A percentile compares a stretch with the other conserved stretches of the same genome.
Evolutionary conservation across 2,329 filamentous ascomycete genomes (phyloP).

Genomic region (Graphium sp.): DNA sequence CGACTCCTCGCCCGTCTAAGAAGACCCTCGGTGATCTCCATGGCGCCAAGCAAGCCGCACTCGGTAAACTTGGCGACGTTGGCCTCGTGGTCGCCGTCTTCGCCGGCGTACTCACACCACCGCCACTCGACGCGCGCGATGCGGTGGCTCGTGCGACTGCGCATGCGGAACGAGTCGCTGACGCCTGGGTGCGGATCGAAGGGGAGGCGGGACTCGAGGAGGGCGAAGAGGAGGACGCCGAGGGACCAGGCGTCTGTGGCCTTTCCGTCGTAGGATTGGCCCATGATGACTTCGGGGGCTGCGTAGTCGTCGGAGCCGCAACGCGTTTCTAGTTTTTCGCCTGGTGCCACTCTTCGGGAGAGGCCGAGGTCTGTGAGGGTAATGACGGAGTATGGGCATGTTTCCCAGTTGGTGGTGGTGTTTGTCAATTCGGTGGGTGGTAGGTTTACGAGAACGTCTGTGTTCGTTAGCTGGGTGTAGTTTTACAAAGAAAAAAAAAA

Average conservation of each 20-base stretch:
- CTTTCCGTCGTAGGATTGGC: conserved; percentile 84
- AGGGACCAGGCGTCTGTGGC: conserved; percentile 90
- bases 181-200: conserved; percentile 81
- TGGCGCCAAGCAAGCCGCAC: conserved; percentile 54
- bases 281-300: conserved; percentile 89
- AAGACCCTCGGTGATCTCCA: conserved; percentile 67
- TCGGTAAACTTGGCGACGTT: conserved; percentile 42
- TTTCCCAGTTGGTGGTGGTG: conserved; percentile 47
- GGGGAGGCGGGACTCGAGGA: conserved; percentile 82
- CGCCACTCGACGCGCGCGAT: conserved; percentile 93
- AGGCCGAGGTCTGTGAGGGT: conserved; percentile 87
- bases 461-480: not conserved
- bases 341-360: conserved; percentile 68
- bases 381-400: conserved; percentile 66
- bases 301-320: conserved; percentile 97
- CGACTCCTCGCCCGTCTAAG: conserved; percentile 69
- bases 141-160: conserved; percentile 75
- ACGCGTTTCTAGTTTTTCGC: conserved; percentile 78
- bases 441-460: conserved; percentile 85
- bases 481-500: not conserved
- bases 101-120: conserved; percentile 74
- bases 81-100: conserved; percentile 73
- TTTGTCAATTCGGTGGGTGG: conserved; percentile 50
- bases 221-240: conserved; percentile 80
- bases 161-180: conserved; percentile 57